A percentile compares a stretch with the other conserved stretches of the same genome.
These are phyloP conservation scores for Catharanthus roseus DNA, from an alignment of 257 asterid species.

Conservation along the genomic window DNA sequence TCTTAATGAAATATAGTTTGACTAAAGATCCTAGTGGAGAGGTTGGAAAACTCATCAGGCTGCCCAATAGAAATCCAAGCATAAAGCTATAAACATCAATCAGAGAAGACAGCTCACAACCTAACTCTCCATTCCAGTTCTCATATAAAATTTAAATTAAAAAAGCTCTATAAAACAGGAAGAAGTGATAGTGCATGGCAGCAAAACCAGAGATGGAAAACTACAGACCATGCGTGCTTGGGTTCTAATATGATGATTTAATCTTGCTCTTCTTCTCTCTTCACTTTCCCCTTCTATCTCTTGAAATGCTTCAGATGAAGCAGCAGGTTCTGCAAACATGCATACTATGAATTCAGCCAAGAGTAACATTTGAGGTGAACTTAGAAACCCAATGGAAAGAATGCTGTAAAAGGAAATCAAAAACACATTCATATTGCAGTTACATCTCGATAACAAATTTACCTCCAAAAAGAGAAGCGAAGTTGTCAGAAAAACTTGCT, in stretches of 20 bases:
- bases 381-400: background rate
- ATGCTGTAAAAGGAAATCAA: background rate
- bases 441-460: conserved; percentile 7
- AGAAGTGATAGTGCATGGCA: too few relatives aligned
- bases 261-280: conserved; percentile 78
- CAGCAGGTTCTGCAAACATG: conserved; percentile 46
- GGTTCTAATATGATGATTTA: conserved; percentile 50
- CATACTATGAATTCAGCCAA: conserved; percentile 10
- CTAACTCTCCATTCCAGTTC: background rate
- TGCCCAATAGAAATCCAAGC: background rate
- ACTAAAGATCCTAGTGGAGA: background rate
- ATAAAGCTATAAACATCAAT: background rate
- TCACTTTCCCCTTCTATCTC: conserved; percentile 74
- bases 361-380: background rate
- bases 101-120: background rate
- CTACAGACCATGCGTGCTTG: conserved; percentile 74
- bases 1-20: background rate
- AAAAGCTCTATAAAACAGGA: background rate
- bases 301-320: conserved; percentile 62
- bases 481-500: conserved; percentile 35
- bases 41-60: background rate
- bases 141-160: background rate
- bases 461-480: conserved; percentile 70
- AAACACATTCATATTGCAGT: conserved; percentile 1
- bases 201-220: background rate